phyloP scores from a whole-genome alignment of 441 rosid genomes.

The Eutrema salsugineum region DNA sequence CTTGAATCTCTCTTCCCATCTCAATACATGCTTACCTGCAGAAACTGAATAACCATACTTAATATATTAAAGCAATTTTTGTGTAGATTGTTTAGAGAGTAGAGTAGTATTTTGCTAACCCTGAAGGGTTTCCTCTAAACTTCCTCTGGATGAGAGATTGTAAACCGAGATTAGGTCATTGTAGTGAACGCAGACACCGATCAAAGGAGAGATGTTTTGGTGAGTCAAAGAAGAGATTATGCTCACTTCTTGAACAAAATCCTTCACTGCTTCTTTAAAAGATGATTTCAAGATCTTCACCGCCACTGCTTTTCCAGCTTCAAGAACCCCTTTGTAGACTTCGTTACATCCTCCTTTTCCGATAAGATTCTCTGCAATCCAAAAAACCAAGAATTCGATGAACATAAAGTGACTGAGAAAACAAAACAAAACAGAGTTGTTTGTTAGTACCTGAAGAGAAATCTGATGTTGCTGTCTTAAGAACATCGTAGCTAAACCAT shows the following conservation, averaged over 20 bases:
- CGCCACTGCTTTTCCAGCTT: slow-evolving; percentile 62
- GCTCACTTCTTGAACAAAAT: slow-evolving; percentile 65
- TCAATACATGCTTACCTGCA: slow-evolving; percentile 40
- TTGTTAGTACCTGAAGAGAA: slow-evolving; percentile 65
- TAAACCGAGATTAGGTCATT: slow-evolving; percentile 59
- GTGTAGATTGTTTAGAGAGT: background rate
- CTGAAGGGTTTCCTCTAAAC: slow-evolving; percentile 67
- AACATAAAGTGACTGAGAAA: background rate
- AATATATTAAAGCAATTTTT: background rate
- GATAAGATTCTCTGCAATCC: slow-evolving; percentile 50
- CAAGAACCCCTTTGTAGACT: slow-evolving; percentile 72
- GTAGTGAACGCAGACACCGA: slow-evolving; percentile 60
- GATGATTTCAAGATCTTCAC: slow-evolving; percentile 72
- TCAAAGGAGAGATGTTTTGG: slow-evolving; percentile 48
- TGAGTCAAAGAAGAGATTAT: slow-evolving; percentile 66
- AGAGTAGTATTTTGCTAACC: slow-evolving; percentile 34
- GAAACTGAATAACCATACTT: background rate
- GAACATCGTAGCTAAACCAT: slow-evolving; percentile 60
- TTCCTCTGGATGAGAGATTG: slow-evolving; percentile 58
- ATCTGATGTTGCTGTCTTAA: slow-evolving; percentile 59
- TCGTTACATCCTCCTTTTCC: slow-evolving; percentile 79
- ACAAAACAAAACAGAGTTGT: background rate
- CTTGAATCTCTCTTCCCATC: slow-evolving; percentile 64
- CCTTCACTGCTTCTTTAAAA: slow-evolving; percentile 53
- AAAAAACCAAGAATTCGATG: background rate